Conservation (phyloP, 768 basidiomycete species). For the Leucosporidium yakuticum region DNA sequence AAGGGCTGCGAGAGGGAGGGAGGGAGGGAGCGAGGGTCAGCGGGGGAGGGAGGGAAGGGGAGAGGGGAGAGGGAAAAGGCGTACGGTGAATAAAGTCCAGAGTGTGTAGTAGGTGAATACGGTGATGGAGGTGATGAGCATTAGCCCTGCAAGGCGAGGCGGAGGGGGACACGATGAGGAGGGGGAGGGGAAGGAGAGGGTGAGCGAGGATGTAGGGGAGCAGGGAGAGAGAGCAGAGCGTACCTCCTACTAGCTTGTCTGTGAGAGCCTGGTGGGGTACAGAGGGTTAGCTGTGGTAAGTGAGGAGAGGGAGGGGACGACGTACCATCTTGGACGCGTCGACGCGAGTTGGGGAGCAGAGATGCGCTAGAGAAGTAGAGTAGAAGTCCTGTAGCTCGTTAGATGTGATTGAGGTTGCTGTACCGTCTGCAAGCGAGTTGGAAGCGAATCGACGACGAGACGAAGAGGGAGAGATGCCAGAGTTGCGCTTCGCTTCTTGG, state of each 20-base stretch:
- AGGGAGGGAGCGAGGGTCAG: background rate
- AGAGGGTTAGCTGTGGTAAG: background rate
- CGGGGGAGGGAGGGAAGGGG: background rate
- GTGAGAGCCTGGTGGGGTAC: background rate
- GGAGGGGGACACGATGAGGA: background rate
- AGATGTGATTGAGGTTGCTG: too few species aligned
- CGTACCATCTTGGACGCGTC: too few species aligned
- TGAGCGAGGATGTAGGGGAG: too few species aligned
- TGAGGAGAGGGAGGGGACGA: too few species aligned
- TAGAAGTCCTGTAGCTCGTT: too few species aligned
- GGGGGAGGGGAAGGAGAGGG: background rate
- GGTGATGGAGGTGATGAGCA: constrained; percentile 71
- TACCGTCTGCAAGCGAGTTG: too few species aligned
- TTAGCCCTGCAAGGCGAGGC: constrained; percentile 8
- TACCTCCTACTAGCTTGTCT: constrained; percentile 8
- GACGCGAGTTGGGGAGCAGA: too few species aligned
- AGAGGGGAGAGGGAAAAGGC: constrained; percentile 39
- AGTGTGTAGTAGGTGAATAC: constrained; percentile 79
- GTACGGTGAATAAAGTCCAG: constrained; percentile 81
- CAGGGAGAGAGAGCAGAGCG: background rate
- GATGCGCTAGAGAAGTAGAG: too few species aligned
- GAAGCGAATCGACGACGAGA: too few species aligned
- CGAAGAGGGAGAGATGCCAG: too few species aligned
- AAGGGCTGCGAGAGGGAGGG: constrained; percentile 54
- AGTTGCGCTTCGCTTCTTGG: too few species aligned